Evolutionary conservation across 768 basidiomycete species (phyloP).

Genomic region (Hericium coralloides): DNA sequence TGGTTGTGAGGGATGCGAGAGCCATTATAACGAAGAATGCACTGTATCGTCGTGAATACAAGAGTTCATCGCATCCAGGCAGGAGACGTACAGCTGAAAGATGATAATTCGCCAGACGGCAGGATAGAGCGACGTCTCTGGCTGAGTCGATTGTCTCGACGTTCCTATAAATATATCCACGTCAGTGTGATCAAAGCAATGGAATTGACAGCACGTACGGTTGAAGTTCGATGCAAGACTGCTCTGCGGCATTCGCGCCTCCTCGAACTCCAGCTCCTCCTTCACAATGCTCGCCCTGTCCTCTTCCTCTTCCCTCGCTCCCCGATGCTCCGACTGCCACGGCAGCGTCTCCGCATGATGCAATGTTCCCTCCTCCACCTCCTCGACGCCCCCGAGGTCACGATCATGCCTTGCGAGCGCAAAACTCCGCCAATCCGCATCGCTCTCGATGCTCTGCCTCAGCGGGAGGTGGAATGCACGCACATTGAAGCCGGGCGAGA

Average conservation of each 20-base stretch:
- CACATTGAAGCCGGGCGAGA: not conserved
- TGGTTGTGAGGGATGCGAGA: constrained; percentile 39
- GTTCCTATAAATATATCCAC: not conserved
- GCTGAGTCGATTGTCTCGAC: constrained; percentile 3
- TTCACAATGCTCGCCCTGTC: not conserved
- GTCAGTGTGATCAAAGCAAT: not conserved
- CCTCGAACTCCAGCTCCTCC: constrained; percentile 2
- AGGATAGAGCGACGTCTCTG: constrained; percentile 24
- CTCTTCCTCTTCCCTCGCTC: not conserved
- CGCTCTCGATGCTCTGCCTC: not conserved
- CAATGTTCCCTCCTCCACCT: not conserved
- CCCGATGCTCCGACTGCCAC: constrained; percentile 3
- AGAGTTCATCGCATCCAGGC: not conserved
- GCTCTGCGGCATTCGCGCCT: not conserved
- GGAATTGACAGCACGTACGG: not conserved
- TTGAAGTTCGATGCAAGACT: not conserved
- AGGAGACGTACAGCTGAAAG: constrained; percentile 42
- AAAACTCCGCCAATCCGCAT: not conserved
- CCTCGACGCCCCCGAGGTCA: not conserved
- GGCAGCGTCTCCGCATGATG: not conserved
- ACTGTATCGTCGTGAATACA: constrained; percentile 20
- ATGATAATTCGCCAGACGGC: constrained; percentile 43
- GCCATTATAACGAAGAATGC: constrained; percentile 37
- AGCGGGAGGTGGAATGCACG: constrained; percentile 9
- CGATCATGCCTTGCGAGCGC: not conserved